Conservation (phyloP, 108 stramenopile genomes). For the Cyclotella sp. region DNA sequence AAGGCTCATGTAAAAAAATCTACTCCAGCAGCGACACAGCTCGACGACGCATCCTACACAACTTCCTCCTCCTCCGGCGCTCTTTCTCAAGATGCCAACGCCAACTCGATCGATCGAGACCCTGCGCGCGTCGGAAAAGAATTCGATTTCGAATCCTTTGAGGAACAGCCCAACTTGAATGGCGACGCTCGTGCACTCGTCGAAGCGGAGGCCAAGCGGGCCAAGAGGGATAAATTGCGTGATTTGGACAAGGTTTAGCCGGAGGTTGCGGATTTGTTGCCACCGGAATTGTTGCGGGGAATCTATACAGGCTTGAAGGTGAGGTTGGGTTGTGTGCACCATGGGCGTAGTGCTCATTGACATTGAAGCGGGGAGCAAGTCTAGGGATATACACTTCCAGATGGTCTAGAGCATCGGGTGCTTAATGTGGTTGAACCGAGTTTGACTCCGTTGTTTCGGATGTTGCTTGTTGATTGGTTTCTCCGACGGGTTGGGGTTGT, state of each 20-base stretch:
- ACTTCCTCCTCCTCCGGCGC: neutral
- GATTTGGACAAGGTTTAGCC: slow-evolving; percentile 62
- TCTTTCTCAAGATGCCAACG: neutral
- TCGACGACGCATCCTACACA: neutral
- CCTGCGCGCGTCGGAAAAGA: slow-evolving; percentile 62
- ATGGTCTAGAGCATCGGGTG: slow-evolving; percentile 68
- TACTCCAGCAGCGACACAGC: neutral
- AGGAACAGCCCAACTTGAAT: slow-evolving; percentile 67
- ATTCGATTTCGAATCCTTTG: slow-evolving; percentile 73
- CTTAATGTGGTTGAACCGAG: slow-evolving; percentile 78
- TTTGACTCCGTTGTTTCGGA: slow-evolving; percentile 80
- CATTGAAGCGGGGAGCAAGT: slow-evolving; percentile 76
- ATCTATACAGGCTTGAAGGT: slow-evolving; percentile 80
- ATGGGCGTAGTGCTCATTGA: slow-evolving; percentile 73
- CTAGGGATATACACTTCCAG: slow-evolving; percentile 63
- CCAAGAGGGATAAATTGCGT: slow-evolving; percentile 51
- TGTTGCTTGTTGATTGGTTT: slow-evolving; percentile 83
- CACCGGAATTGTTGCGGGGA: slow-evolving; percentile 60
- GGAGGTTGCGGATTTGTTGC: slow-evolving; percentile 78
- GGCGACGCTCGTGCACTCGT: slow-evolving; percentile 19
- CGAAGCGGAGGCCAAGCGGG: slow-evolving; percentile 27
- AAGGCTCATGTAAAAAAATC: neutral
- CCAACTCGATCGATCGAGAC: neutral
- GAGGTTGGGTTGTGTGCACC: slow-evolving; percentile 65
- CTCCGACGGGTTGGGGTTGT: slow-evolving; percentile 74